Conservation (phyloP, 768 basidiomycete genomes). For the Cystobasidiopsis lactophilus region DNA sequence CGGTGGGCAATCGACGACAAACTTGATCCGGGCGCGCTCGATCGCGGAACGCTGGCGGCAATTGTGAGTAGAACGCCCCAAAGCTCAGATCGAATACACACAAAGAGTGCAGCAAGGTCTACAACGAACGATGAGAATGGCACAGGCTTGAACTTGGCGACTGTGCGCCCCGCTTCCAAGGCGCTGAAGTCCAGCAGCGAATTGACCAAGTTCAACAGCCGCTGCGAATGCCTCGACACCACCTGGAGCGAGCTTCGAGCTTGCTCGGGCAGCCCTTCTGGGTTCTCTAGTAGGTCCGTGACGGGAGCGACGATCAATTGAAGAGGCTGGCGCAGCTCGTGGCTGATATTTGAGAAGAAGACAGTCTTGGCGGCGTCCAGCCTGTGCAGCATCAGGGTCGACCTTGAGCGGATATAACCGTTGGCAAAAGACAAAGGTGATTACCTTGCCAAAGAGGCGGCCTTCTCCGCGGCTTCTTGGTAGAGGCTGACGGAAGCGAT, state of each 20-base stretch:
- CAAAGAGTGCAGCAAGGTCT: conserved; percentile 12
- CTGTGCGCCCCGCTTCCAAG: conserved; percentile 10
- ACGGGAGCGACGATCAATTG: conserved; percentile 13
- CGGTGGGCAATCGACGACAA: conserved; percentile 9
- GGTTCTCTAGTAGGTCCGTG: conserved; percentile 7
- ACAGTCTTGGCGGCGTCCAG: conserved; percentile 13
- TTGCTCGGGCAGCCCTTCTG: neutral
- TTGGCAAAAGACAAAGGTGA: too few species aligned
- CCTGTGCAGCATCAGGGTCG: too few species aligned
- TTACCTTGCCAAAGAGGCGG: conserved; percentile 11
- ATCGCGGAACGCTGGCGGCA: neutral
- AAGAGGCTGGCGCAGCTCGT: conserved; percentile 13
- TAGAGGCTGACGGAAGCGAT: conserved; percentile 10
- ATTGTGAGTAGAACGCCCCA: too few species aligned
- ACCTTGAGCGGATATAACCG: too few species aligned
- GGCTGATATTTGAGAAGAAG: conserved; percentile 9
- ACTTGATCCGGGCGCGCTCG: conserved; percentile 7
- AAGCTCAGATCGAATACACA: neutral
- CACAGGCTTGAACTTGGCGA: conserved; percentile 1
- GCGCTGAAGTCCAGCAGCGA: conserved; percentile 10
- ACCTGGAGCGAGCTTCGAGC: conserved; percentile 5
- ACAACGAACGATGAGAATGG: conserved; percentile 2
- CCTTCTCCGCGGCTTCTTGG: conserved; percentile 10
- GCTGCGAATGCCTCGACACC: conserved; percentile 9
- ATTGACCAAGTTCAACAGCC: conserved; percentile 14